Percentiles rank a stretch among this genome's conserved stretches.
Evolutionary conservation across 2,329 filamentous ascomycete species (phyloP).

Genomic region (Aspergillus fructus): DNA sequence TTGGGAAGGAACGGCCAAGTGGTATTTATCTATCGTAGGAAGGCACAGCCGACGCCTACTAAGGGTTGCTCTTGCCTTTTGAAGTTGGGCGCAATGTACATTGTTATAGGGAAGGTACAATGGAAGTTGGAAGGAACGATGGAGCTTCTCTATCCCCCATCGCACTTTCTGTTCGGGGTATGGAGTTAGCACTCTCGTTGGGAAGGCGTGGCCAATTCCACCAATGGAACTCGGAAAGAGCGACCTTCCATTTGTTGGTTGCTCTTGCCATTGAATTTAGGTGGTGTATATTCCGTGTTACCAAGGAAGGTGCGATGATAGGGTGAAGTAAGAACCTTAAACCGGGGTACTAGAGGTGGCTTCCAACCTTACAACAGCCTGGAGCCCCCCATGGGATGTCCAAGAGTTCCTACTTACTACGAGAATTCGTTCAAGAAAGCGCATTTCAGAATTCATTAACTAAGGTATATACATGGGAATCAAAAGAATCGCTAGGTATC

Average conservation of each 20-base stretch:
- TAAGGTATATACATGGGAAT: conserved; percentile 12
- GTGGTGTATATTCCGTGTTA: not conserved
- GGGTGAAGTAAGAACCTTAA: not conserved
- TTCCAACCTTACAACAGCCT: not conserved
- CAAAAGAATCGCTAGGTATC: not conserved
- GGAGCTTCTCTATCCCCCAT: not conserved
- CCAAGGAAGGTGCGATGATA: not conserved
- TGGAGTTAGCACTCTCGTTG: not conserved
- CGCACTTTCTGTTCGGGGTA: not conserved
- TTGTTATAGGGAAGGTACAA: too few relatives aligned
- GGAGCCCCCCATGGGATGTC: too few relatives aligned
- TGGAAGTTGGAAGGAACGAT: not conserved
- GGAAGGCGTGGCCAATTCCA: not conserved
- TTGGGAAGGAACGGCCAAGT: too few relatives aligned
- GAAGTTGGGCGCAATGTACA: too few relatives aligned
- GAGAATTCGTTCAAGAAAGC: not conserved
- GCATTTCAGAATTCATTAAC: conserved; percentile 32
- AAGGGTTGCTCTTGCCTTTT: too few relatives aligned
- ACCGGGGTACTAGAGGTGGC: too few relatives aligned
- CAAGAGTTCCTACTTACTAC: not conserved
- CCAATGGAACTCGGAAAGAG: not conserved
- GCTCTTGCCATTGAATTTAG: not conserved
- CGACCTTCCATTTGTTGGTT: not conserved
- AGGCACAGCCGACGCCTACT: too few relatives aligned
- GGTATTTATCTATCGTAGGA: too few relatives aligned